Base-by-base conservation (phyloP, 306 rosid species). In the Dalbergia cochinchinensis region DNA sequence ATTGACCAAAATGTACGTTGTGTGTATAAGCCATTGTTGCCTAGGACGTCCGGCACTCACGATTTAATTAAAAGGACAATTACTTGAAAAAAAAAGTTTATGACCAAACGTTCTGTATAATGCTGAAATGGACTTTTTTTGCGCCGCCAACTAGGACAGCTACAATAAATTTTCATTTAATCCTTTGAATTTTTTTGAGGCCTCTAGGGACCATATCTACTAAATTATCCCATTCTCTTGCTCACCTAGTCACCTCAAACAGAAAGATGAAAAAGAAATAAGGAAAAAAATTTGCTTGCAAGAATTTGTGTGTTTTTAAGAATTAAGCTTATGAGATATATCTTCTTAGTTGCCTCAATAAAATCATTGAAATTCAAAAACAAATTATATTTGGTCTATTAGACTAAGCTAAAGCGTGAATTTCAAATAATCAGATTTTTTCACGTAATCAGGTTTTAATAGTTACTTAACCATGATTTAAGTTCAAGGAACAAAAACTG, bases 81-180 rank as follows among this genome's bases (percentile, higher is more conserved):
- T 47, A 47, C 15, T 10, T 10, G 14, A 65, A 19, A 64, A 64
- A 6, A 8, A 48, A 15, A 20, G 22, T 18, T 18, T 26, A 26
- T 26, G 35, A 65, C 39, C 8, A 65, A 65, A 39, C 66, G 41
- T 37, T 37, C 51, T 44, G 8, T 68, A 42, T 31, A 48, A 58
- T 78, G 8, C 11, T 42, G 12, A 20, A 44, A 58, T 58, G 76
- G 61, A 50, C 34, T 16, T 1, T 55, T 41, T 77, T 51, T 16
- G 47, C 13, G 53, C 71, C 76, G 59, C 14, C 5, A 71, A 50
- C 66, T 71, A 71, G 78, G 73, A 80, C 78, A 73, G 78, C 83
- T 50, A 51, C 72, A 35, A 61, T 71, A 16, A 79, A 50, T 35
- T 68, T 51, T 51, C 44, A 26, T 22, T 76, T 26, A 76, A 8